Percentiles rank a stretch among this genome's conserved stretches.
Evolutionary conservation across 225 moss, liverwort and hornwort species (phyloP).

Genomic region (Rhytidiadelphus loreus): DNA sequence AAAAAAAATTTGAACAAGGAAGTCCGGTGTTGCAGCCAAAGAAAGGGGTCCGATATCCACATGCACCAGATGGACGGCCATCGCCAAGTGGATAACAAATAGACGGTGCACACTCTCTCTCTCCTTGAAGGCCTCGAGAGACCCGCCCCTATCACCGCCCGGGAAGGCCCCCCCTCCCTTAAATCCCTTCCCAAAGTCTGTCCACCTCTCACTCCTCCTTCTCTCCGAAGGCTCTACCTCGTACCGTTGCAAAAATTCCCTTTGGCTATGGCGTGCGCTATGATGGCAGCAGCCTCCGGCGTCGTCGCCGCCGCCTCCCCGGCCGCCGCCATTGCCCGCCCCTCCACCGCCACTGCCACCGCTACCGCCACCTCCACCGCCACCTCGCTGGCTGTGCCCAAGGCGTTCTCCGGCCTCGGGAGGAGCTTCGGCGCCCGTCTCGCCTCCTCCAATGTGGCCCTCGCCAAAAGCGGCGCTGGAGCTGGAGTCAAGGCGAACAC

Average conservation of each 20-base stretch:
- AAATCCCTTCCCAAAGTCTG: not conserved
- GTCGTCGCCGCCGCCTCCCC: constrained; percentile 4
- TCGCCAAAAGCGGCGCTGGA: not conserved
- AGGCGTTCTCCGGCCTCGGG: constrained; percentile 26
- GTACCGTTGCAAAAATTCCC: not conserved
- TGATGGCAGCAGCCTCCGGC: constrained; percentile 16
- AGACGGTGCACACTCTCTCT: not conserved
- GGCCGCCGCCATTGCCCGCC: not conserved
- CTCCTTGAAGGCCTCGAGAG: not conserved
- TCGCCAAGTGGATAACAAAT: constrained; percentile 14
- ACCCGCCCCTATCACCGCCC: not conserved
- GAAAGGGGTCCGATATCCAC: not conserved
- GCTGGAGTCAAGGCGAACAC: constrained; percentile 1
- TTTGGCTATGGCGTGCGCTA: constrained; percentile 32
- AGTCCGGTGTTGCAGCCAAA: not conserved
- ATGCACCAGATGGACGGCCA: not conserved
- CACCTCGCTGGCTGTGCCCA: constrained; percentile 21
- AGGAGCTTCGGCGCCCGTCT: constrained; percentile 32
- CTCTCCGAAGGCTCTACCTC: not conserved
- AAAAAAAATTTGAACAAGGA: too few relatives aligned
- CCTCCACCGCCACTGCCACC: not conserved
- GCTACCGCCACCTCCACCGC: not conserved
- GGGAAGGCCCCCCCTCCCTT: not conserved
- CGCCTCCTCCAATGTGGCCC: constrained; percentile 9
- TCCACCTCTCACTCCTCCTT: not conserved